Base-by-base conservation (phyloP, 345 rosid genomes). In the Heritiera fomes region DNA sequence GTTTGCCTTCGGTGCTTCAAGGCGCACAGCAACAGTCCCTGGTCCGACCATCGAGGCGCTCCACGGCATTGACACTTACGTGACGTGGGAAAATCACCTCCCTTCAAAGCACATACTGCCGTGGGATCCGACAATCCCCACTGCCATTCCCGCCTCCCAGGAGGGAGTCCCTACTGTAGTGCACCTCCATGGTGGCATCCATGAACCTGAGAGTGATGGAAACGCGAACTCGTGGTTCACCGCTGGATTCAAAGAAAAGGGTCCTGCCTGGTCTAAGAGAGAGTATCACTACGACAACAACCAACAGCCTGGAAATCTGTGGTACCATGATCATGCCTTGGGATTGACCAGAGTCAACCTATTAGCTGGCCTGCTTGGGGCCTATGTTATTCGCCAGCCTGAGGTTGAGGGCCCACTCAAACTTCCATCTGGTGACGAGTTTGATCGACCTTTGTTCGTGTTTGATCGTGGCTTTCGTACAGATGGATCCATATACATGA, bases 271-370 rank as follows among this genome's bases (percentile, higher is more conserved):
- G 99, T 85, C 89, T 1, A 87, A 89, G 61, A 73, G 45, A 18
- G 86, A 64, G 0, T 88, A 88, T 4, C 98, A 83, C 77, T 95
- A 93, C 73, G 73, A 45, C 65, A 95, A 95, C 75, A 55, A 46
- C 5, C 99, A 95, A 49, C 99, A 93, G 0, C 99, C 99, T 4
- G 97, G 99, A 1, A 95, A 87, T 85, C 73, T 92, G 53, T 95
- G 98, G 99, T 95, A 95, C 80, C 99, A 95, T 71, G 99, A 95
- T 78, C 99, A 95, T 58, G 94, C 99, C 34, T 83, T 87, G 77
- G 99, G 99, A 12, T 84, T 93, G 90, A 95, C 99, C 8, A 75
- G 99, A 72, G 92, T 93, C 84, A 95, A 93, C 89, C 80, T 93
- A 1, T 71, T 96, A 30, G 98, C 99, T 2, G 99, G 99, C 55